A percentile compares a stretch with the other conserved stretches of the same genome.
Evolutionary conservation across 495 filamentous ascomycete genomes (phyloP).

Genomic region (Penicillium cinerascens): DNA sequence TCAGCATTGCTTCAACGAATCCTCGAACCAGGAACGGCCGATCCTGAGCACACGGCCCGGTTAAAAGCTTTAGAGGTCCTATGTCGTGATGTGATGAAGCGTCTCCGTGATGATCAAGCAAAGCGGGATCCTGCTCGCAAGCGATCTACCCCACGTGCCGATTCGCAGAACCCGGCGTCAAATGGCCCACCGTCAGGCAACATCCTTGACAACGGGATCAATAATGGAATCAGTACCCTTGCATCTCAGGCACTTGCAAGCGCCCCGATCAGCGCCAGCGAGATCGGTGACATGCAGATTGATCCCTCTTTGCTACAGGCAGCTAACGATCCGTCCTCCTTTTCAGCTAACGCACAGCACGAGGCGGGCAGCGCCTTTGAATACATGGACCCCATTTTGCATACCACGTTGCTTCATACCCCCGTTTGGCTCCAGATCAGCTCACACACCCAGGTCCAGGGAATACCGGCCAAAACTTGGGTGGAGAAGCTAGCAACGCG

Average conservation of each 20-base stretch:
- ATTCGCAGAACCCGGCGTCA: constrained; percentile 22
- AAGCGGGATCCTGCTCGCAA: constrained; percentile 56
- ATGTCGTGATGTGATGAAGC: constrained; percentile 70
- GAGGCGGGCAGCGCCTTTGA: constrained; percentile 35
- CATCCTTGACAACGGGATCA: constrained; percentile 31
- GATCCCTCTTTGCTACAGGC: constrained; percentile 58
- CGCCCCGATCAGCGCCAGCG: constrained; percentile 38
- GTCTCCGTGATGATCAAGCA: constrained; percentile 63
- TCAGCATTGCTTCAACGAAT: constrained; percentile 55
- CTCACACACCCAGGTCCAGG: constrained; percentile 47
- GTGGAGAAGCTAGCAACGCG: constrained; percentile 53
- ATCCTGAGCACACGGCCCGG: constrained; percentile 54
- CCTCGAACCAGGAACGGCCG: constrained; percentile 51
- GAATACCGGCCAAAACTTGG: constrained; percentile 52
- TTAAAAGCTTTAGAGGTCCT: constrained; percentile 66
- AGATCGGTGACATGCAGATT: constrained; percentile 59
- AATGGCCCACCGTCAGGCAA: constrained; percentile 19
- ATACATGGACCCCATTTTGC: constrained; percentile 37
- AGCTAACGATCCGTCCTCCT: constrained; percentile 45
- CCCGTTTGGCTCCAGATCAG: constrained; percentile 65
- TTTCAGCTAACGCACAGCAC: constrained; percentile 40
- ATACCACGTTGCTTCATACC: constrained; percentile 32
- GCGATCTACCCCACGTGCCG: constrained; percentile 27
- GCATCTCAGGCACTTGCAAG: constrained; percentile 51
- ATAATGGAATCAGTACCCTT: constrained; percentile 51